Conservation (phyloP, 768 basidiomycete genomes). For the Paxillus ammoniavirescens region DNA sequence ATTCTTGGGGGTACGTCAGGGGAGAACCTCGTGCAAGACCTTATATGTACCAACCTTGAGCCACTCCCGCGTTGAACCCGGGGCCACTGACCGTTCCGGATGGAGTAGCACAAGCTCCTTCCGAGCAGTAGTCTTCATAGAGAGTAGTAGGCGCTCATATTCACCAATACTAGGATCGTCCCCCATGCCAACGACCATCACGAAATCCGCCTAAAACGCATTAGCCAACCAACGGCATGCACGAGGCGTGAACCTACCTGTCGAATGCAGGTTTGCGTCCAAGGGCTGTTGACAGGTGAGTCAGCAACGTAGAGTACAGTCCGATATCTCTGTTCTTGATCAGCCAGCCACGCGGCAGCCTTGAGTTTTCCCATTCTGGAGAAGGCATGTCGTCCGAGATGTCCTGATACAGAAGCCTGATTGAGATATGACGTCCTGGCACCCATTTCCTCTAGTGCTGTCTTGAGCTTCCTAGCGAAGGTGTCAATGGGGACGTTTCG, state of each 20-base stretch:
- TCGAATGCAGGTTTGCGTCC: constrained; percentile 97
- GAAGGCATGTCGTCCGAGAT: constrained; percentile 94
- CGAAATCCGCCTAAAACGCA: constrained; percentile 72
- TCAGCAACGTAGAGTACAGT: constrained; percentile 96
- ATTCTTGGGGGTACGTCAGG: constrained; percentile 46
- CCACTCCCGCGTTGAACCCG: constrained; percentile 95
- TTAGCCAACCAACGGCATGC: constrained; percentile 8
- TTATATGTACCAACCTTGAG: constrained; percentile 60
- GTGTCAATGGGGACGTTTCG: constrained; percentile 86
- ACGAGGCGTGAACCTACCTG: constrained; percentile 53
- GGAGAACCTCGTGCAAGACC: neutral
- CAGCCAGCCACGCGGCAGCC: constrained; percentile 88
- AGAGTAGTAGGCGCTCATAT: constrained; percentile 89
- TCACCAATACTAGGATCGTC: constrained; percentile 91
- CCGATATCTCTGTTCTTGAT: constrained; percentile 90
- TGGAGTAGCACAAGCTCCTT: constrained; percentile 96
- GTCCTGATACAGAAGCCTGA: constrained; percentile 88
- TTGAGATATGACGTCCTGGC: constrained; percentile 91
- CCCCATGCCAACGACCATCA: constrained; percentile 92
- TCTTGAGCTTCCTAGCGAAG: constrained; percentile 86
- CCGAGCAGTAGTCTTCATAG: constrained; percentile 97
- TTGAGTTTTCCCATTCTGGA: constrained; percentile 97
- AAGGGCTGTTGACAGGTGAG: constrained; percentile 90
- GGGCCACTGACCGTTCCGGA: constrained; percentile 81
- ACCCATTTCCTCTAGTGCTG: constrained; percentile 89